A percentile compares a stretch with the other conserved stretches of the same genome.
These are phyloP conservation scores for Naganishia cerealis DNA, from an alignment of 1,284 basidiomycete species.

Conservation along the genomic window DNA sequence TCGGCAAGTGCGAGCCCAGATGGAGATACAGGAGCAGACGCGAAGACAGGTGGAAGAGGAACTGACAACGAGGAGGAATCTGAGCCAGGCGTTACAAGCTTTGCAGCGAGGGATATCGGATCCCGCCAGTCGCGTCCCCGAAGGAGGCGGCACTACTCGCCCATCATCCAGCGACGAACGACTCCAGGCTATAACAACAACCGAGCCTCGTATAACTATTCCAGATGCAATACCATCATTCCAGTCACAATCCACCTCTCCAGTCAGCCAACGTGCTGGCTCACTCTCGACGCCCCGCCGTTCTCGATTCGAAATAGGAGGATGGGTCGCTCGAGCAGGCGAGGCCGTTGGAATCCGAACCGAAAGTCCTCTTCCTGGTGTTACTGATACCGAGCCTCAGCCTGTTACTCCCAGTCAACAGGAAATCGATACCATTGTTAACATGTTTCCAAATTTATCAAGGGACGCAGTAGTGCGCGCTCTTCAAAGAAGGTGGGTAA, in stretches of 20 bases:
- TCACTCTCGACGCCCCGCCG: not conserved
- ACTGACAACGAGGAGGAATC: constrained; percentile 34
- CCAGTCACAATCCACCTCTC: not conserved
- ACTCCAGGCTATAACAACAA: not conserved
- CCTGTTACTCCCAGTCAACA: constrained; percentile 16
- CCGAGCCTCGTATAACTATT: not conserved
- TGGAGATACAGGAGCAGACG: constrained; percentile 7
- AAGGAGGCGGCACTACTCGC: not conserved
- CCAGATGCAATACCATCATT: not conserved
- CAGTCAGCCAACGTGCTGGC: not conserved
- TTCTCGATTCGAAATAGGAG: constrained; percentile 59
- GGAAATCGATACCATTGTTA: constrained; percentile 59
- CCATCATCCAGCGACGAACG: not conserved
- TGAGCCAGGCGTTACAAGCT: constrained; percentile 23
- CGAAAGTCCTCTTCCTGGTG: not conserved
- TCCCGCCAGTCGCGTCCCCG: not conserved
- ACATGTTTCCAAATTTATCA: constrained; percentile 78
- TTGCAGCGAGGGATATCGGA: constrained; percentile 3
- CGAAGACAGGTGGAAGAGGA: constrained; percentile 26
- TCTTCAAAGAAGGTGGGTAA: constrained; percentile 72
- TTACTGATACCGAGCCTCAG: not conserved
- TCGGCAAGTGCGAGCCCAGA: constrained; percentile 41
- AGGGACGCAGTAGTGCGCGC: constrained; percentile 73
- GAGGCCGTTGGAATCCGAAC: constrained; percentile 21
- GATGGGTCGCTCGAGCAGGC: constrained; percentile 69